A percentile compares a stretch with the other conserved stretches of the same genome.
These are phyloP conservation scores for Pseudogymnoascus sp. DNA, from an alignment of 2,329 filamentous ascomycete genomes.

Conservation along the genomic window DNA sequence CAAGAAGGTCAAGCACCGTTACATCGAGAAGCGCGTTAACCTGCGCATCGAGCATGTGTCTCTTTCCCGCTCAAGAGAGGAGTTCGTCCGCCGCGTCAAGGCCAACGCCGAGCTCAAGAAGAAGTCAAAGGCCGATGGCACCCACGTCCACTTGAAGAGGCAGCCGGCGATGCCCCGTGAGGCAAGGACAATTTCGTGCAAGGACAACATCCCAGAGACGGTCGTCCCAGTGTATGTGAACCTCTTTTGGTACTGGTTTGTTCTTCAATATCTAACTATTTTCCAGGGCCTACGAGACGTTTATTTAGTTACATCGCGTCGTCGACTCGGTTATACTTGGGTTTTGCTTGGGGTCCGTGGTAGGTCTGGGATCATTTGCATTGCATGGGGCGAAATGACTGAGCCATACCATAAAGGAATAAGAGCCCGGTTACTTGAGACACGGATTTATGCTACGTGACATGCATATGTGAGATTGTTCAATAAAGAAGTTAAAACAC, in stretches of 20 bases:
- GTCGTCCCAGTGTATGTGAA: slow-evolving; percentile 54
- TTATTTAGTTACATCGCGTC: slow-evolving; percentile 10
- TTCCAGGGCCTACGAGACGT: slow-evolving; percentile 10
- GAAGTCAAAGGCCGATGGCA: slow-evolving; percentile 84
- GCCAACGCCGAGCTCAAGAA: slow-evolving; percentile 86
- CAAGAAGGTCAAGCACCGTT: slow-evolving; percentile 99
- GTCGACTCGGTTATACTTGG: neutral
- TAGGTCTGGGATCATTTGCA: slow-evolving; percentile 8
- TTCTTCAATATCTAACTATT: slow-evolving; percentile 83
- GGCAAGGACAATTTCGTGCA: slow-evolving; percentile 68
- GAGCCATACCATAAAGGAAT: slow-evolving; percentile 11
- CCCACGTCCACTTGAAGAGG: slow-evolving; percentile 87
- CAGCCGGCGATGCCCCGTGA: slow-evolving; percentile 73
- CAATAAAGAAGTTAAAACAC: neutral
- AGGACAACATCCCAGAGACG: slow-evolving; percentile 83
- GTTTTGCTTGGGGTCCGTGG: slow-evolving; percentile 9
- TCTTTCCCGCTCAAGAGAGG: slow-evolving; percentile 90
- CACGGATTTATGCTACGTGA: neutral
- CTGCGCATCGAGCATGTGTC: slow-evolving; percentile 95
- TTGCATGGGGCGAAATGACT: slow-evolving; percentile 4
- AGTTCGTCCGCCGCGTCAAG: slow-evolving; percentile 96
- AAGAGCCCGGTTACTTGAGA: slow-evolving; percentile 6
- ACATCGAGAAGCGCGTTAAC: slow-evolving; percentile 99
- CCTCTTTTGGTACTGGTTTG: slow-evolving; percentile 55
- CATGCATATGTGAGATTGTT: neutral